Base-by-base conservation (phyloP, 140 eudicot species). In the Ambrosia hybrid region DNA sequence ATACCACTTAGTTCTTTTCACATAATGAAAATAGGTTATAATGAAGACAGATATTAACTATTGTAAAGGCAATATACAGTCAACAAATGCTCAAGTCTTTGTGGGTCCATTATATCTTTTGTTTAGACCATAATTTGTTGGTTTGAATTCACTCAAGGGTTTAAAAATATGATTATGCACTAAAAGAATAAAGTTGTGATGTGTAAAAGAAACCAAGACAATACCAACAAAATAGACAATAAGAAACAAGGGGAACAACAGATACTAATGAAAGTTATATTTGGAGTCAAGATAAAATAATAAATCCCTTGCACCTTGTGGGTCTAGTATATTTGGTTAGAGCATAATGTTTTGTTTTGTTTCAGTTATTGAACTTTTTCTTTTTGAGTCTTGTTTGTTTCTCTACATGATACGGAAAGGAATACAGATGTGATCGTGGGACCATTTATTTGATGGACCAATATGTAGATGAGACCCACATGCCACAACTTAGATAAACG, bases 11-110 rank as follows among this genome's bases (percentile, higher is more conserved):
- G 69, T 63, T 56, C 51, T 55, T 36, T 26, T 34, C 53, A 68
- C 77, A 69, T 78, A 55, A 72, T 73, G 75, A 81, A 76, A 76
- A 56, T 78, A 76, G 57, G 66, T 67, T 56, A 81, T 76, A 77
- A 63, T 76, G 67, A 67, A 51, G 59, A 78, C 83, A 81, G 73
- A 71, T 63, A 64, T 71, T 63, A 72, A 69, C 51, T 51, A 43
- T 57, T 69, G 38, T 21, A 76, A 43, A 75, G 66, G 65, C 57
- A 80, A 56, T 5, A 57, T 60, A 75, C 67, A 75, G 68, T 80
- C 80, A 45, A 51, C 52, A 57, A 70, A 52, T 51, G 52, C 57
- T 45, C 9, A 64, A 62, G 68, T 46, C n/a, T 49, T 67, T 72
- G 85, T 72, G 79, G 75, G 82, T 58, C 81, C 78, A 16, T 72